Base-by-base conservation (phyloP, 345 rosid species). In the Chamaenerion angustifolium region DNA sequence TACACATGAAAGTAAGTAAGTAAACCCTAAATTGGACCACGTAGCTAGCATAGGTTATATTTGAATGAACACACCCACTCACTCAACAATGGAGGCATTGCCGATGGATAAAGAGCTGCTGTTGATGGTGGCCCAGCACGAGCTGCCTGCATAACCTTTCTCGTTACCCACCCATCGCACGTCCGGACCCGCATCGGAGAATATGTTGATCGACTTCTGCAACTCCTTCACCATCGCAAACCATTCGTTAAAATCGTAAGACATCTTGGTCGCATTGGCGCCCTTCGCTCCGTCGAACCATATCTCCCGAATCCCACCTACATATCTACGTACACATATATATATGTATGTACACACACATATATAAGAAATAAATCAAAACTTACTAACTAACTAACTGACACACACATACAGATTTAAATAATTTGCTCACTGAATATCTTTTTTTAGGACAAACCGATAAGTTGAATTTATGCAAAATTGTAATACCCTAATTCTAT, bases 231-330 rank as follows among this genome's bases (percentile, higher is more conserved):
- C 93, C 93, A 80, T 83, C 2, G 75, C 69, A 51, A 83, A 83
- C 93, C 93, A 83, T 10, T 78, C 93, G 1, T 55, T 14, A 59
- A 83, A 83, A 52, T 83, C 65, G 41, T 78, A 83, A 3, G 81
- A 60, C 78, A 80, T 77, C 57, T 83, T 83, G 13, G 74, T 73
- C 2, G 76, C 85, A 42, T 74, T 65, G 0, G 72, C 12, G 1
- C 85, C 92, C 53, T 83, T 83, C 1, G 78, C 77, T 47, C 92
- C 92, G 52, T 83, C 92, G 47, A 83, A 83, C 92, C 92, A 83
- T 59, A 83, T 83, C 72, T 83, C 92, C 42, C 63, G 37, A 5
- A 31, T 66, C 40, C 77, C 70, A 14, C 59, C 56, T n/a, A 75
- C 82, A 42, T 83, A 79, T 46, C 92, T 83, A 23, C n/a, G 25